These are phyloP conservation scores for Brasilioporus rufonigricans DNA, from an alignment of 768 basidiomycete genomes.

Conservation along the genomic window DNA sequence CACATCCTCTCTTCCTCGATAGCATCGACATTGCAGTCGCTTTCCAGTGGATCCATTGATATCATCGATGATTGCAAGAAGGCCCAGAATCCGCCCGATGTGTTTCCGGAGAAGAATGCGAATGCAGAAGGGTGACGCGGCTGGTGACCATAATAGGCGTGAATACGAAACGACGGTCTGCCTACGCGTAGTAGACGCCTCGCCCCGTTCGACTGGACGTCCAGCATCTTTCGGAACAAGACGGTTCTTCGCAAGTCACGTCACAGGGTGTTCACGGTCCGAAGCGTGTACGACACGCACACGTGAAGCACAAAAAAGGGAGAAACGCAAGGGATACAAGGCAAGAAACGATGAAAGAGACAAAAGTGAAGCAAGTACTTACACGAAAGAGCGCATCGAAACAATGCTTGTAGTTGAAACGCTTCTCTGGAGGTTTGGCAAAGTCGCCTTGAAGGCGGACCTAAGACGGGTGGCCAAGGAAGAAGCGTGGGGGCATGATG, in stretches of 20 bases:
- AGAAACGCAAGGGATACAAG: not conserved
- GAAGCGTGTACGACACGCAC: not conserved
- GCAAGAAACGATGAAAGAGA: not conserved
- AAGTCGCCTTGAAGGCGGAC: conserved; percentile 89
- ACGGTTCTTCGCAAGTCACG: not conserved
- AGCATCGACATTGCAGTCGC: not conserved
- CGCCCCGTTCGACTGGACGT: too few species aligned
- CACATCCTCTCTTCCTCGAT: not conserved
- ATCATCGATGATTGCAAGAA: too few species aligned
- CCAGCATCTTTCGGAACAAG: too few species aligned
- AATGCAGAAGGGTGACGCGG: not conserved
- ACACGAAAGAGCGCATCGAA: conserved; percentile 86
- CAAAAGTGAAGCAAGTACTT: conserved; percentile 33
- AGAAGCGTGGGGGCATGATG: too few species aligned
- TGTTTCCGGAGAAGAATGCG: not conserved
- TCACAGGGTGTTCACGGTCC: not conserved
- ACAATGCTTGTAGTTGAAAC: conserved; percentile 88
- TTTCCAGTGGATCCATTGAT: not conserved
- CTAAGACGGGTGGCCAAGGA: too few species aligned
- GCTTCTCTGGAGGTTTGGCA: conserved; percentile 83
- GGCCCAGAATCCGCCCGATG: too few species aligned
- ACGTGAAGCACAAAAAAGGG: not conserved
- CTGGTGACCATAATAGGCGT: not conserved
- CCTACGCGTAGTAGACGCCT: not conserved
- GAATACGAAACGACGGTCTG: not conserved